A percentile compares a stretch with the other conserved stretches of the same genome.
Evolutionary conservation across 108 stramenopile species (phyloP).

Genomic region (Cyclotella distinguenda): DNA sequence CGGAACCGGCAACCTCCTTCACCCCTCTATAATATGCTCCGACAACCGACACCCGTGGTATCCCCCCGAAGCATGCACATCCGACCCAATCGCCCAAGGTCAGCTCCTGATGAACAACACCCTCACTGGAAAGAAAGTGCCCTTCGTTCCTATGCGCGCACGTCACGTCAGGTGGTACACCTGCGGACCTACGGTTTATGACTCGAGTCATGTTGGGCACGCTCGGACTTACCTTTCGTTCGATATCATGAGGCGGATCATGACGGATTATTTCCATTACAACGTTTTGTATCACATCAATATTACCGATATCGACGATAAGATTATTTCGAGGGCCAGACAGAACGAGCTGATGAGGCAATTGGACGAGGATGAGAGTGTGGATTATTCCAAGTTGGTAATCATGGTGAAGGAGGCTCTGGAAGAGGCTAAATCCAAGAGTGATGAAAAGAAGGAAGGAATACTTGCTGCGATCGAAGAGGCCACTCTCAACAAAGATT

Average conservation of each 20-base stretch:
- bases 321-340: slow-evolving; percentile 91
- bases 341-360: slow-evolving; percentile 64
- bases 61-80: slow-evolving; percentile 43
- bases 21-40: slow-evolving; percentile 10
- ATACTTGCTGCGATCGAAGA: slow-evolving; percentile 51
- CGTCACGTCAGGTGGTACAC: slow-evolving; percentile 71
- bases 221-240: slow-evolving; percentile 97
- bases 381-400: slow-evolving; percentile 38
- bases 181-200: slow-evolving; percentile 99
- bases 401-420: slow-evolving; percentile 51
- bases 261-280: slow-evolving; percentile 95
- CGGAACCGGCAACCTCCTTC: slow-evolving; percentile 46
- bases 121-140: slow-evolving; percentile 58
- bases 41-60: slow-evolving; percentile 56
- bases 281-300: slow-evolving; percentile 87
- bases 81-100: slow-evolving; percentile 55
- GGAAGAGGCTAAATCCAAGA: slow-evolving; percentile 49
- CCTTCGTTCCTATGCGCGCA: slow-evolving; percentile 58
- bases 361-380: slow-evolving; percentile 38
- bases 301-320: slow-evolving; percentile 99
- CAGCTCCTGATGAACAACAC: slow-evolving; percentile 65
- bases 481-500: slow-evolving; percentile 51
- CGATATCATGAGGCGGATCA: slow-evolving; percentile 96
- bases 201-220: slow-evolving; percentile 94
- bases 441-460: slow-evolving; percentile 48